Conservation (phyloP, 345 rosid species). For the Linum lewisii region DNA sequence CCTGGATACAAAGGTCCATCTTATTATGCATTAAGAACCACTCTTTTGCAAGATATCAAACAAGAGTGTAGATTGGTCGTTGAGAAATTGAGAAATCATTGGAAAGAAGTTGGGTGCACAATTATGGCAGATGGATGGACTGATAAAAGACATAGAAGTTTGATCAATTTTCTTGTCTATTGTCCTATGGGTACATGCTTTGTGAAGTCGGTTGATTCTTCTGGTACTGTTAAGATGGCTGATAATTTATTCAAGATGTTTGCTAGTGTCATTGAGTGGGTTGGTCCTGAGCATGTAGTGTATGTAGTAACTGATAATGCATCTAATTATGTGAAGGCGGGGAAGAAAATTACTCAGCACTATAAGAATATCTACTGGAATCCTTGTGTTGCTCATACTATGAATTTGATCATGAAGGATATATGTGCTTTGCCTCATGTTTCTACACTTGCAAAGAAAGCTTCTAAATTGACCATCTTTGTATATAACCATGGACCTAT, state of each 20-base stretch:
- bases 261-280: background rate
- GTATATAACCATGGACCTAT: background rate
- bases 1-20: no score
- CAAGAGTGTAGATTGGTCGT: background rate
- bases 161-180: slow-evolving; percentile 5
- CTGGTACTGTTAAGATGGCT: background rate
- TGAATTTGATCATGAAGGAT: background rate
- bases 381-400: background rate
- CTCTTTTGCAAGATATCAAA: background rate
- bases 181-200: background rate
- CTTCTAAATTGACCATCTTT: background rate
- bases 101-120: background rate
- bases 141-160: background rate
- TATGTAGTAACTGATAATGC: slow-evolving; percentile 3
- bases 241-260: background rate
- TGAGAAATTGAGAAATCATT: background rate
- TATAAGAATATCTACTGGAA: background rate
- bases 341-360: background rate
- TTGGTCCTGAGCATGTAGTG: background rate
- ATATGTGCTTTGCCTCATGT: background rate
- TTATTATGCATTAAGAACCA: no score
- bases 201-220: slow-evolving; percentile 2
- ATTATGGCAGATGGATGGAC: background rate
- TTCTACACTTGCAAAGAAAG: background rate
- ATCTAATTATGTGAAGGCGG: background rate